phyloP scores from a whole-genome alignment of 148 eudicot genomes.

The Oxyria digyna region DNA sequence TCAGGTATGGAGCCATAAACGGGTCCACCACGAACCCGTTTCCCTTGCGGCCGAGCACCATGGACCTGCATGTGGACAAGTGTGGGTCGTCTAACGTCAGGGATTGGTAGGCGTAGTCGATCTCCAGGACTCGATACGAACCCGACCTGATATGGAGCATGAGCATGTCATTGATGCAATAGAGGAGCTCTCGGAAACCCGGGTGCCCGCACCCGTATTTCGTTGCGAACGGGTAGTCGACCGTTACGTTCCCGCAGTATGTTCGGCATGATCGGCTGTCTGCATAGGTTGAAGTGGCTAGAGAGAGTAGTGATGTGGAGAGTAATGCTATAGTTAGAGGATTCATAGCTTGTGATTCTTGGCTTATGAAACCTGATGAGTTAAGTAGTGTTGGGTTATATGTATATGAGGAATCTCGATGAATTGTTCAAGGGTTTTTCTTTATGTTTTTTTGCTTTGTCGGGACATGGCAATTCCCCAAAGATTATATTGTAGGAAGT shows the following conservation, averaged over 20 bases:
- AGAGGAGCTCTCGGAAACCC: slow-evolving; percentile 61
- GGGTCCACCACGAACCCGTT: slow-evolving; percentile 81
- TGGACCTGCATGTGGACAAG: slow-evolving; percentile 61
- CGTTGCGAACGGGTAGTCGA: slow-evolving; percentile 69
- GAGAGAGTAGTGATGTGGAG: slow-evolving; percentile 2
- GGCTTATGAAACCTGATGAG: background rate
- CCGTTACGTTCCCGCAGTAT: slow-evolving; percentile 63
- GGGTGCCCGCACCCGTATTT: slow-evolving; percentile 83
- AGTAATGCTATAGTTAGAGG: background rate
- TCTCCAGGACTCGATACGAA: slow-evolving; percentile 67
- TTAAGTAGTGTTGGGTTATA: background rate
- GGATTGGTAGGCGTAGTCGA: slow-evolving; percentile 70
- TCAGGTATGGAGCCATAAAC: slow-evolving; percentile 46
- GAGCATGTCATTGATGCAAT: slow-evolving; percentile 68
- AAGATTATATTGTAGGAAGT: background rate
- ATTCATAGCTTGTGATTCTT: background rate
- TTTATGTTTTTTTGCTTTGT: background rate
- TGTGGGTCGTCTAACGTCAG: slow-evolving; percentile 79
- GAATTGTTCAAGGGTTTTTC: slow-evolving; percentile 3
- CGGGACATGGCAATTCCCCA: background rate
- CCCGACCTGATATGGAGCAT: slow-evolving; percentile 91
- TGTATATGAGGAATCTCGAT: background rate
- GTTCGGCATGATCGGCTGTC: slow-evolving; percentile 34
- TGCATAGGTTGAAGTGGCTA: background rate
- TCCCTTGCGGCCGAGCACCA: slow-evolving; percentile 51